Base-by-base conservation (phyloP, 176 grass and related monocot genomes). In the Thinopyrum elongatum region DNA sequence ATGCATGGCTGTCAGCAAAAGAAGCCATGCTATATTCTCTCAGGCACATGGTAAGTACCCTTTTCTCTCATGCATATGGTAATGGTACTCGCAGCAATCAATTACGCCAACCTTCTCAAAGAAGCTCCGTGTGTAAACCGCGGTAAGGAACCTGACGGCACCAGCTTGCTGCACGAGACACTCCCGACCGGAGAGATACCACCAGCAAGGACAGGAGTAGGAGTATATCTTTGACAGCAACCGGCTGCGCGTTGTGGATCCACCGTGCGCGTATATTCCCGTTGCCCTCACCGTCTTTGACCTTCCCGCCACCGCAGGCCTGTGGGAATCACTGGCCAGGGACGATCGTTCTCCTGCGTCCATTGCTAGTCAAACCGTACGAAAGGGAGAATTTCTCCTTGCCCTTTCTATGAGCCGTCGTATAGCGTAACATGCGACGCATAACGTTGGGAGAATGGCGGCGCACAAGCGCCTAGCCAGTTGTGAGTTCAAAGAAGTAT, bases 251-350 rank as follows among this genome's bases (percentile, higher is more conserved):
- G 69, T 10, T 21, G 34, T 27, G 15, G 33, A 71, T 25, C 65
- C 80, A 83, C 34, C 34, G 27, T 23, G 58, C 21, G 36, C 8
- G 69, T 65, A 84, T 76, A 72, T 72, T 72, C 22, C 60, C 57
- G 17, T 3, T 15, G 34, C 16, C 12, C 22, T 77, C 19, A 15
- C 58, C 59, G 36, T 53, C 49, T 53, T 53, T 53, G 49, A 53
- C 49, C 49, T 19, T 53, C 16, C 49, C 15, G 47, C 47, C 47
- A 17, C 47, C 15, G 47, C 47, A 51, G 15, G 47, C 47, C 5
- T 51, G 47, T 16, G 1, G 49, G 49, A 4, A 21, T 49, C 36
- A 47, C 60, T 4, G 36, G 59, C 14, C 60, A 30, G 22, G 78
- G 21, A 0, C 1, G 55, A 65, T 41, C 57, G 41, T 41, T 26